A percentile compares a stretch with the other conserved stretches of the same genome.
phyloP scores from a whole-genome alignment of 768 basidiomycete genomes.

The Tylopilus balloui region DNA sequence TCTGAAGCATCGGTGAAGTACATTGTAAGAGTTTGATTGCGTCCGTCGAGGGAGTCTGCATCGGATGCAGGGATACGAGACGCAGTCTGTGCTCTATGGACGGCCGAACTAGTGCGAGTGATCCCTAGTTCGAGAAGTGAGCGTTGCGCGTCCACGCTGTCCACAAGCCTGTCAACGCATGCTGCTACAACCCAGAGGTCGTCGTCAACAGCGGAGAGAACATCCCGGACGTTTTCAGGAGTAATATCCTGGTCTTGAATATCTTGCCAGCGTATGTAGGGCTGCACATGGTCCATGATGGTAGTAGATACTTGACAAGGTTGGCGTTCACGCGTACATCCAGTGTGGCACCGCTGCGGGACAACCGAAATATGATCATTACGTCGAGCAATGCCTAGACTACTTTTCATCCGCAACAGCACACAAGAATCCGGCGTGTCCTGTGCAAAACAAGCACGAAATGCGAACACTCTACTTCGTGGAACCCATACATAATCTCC shows the following conservation, averaged over 20 bases:
- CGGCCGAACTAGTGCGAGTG: conserved; percentile 47
- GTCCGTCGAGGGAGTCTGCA: conserved; percentile 15
- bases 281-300: conserved; percentile 37
- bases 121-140: conserved; percentile 62
- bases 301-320: neutral
- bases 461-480: conserved; percentile 2
- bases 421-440: conserved; percentile 32
- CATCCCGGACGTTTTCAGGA: conserved; percentile 40
- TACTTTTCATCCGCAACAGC: conserved; percentile 27
- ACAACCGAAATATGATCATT: neutral
- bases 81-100: conserved; percentile 43
- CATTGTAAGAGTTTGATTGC: conserved; percentile 33
- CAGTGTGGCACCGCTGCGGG: too few species aligned
- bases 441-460: conserved; percentile 1
- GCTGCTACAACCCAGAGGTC: conserved; percentile 80
- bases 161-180: conserved; percentile 61
- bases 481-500: conserved; percentile 13
- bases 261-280: conserved; percentile 50
- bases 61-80: conserved; percentile 24
- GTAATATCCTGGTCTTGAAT: conserved; percentile 59
- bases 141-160: conserved; percentile 51
- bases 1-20: conserved; percentile 55
- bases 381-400: conserved; percentile 14
- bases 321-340: neutral
- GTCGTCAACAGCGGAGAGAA: conserved; percentile 51